These are phyloP conservation scores for Cladosporium sp. DNA, from an alignment of 2,329 filamentous ascomycete species.

Conservation along the genomic window DNA sequence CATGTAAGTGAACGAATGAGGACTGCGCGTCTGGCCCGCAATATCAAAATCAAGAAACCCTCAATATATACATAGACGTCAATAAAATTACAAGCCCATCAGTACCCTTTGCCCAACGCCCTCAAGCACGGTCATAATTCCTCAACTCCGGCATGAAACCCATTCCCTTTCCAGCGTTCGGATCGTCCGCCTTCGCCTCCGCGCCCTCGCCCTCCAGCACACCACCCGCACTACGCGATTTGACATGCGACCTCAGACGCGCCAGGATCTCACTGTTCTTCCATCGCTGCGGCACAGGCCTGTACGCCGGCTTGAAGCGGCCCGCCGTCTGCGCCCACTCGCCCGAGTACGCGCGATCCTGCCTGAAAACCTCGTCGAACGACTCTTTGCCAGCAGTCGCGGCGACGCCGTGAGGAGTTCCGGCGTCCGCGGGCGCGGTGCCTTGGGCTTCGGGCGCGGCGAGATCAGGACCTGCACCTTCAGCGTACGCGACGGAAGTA, in stretches of 20 bases:
- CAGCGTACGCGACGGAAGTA: constrained; percentile 58
- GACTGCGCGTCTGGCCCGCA: background rate
- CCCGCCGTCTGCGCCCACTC: constrained; percentile 98
- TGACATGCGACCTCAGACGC: constrained; percentile 79
- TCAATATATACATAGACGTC: background rate
- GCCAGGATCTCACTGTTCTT: constrained; percentile 74
- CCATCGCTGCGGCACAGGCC: constrained; percentile 86
- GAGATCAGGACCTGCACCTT: constrained; percentile 49
- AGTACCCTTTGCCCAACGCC: background rate
- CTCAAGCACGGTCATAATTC: constrained; percentile 42
- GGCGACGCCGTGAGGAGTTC: constrained; percentile 43
- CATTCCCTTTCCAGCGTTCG: constrained; percentile 42
- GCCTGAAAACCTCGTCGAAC: constrained; percentile 45
- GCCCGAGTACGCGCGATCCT: constrained; percentile 58
- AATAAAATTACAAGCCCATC: background rate
- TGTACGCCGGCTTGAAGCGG: constrained; percentile 89
- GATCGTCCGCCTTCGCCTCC: constrained; percentile 36
- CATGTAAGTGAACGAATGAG: background rate
- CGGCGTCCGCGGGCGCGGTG: constrained; percentile 34
- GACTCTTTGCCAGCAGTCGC: constrained; percentile 32
- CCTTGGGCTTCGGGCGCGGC: constrained; percentile 49
- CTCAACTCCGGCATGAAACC: constrained; percentile 54
- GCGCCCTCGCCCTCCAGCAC: constrained; percentile 46
- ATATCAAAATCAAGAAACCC: background rate
- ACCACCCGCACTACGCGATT: constrained; percentile 64